Evolutionary conservation across 2,329 filamentous ascomycete genomes (phyloP), one percentile per base, ranked within the genome.

Genomic region (Xylariaceae sp.): DNA sequence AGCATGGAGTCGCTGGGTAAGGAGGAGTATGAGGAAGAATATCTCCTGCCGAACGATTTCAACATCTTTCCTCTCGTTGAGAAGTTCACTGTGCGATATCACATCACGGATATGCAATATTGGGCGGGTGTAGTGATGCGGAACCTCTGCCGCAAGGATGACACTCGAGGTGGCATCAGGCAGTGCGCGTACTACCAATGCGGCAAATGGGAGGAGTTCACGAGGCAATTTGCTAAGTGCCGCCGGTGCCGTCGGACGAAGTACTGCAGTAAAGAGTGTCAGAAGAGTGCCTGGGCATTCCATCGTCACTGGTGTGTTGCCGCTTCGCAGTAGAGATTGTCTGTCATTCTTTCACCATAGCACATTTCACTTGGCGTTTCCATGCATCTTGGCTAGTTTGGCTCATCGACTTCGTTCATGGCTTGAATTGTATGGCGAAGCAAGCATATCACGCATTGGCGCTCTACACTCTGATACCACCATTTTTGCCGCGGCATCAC

Each of bases 111-210:
- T 72, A 99, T 99, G 94, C 93, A 97, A 74, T 99, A 99, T 78
- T 99, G 94, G 94, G 94, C 94, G 15, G 94, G 93, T 63, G 94
- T 99, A 13, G 94, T 99, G 51, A 99, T 99, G 94, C 85, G 94
- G 65, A 99, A 99, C 72, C 83, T 99, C 53, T 99, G 94, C 80
- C 90, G 94, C 65, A 99, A 99, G 77, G 94, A 99, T 73, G 94
- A 99, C 72, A 90, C 89, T 9, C 84, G 90, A 52, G 94, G 94
- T 48, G 94, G 94, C 60, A 97, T 99, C 67, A 84, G 94, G 58
- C 94, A 99, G 73, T 99, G 94, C 74, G 94, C 94, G 56, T 97
- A 97, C 77, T 99, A 96, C 77, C 87, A 96, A 75, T 99, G 94
- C 74, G 93, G 93, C 62, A 97, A 96, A 73, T 99, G 94, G 94